Evolutionary conservation across 169 alveolate species (phyloP).

Genomic region (Babesia sp.): DNA sequence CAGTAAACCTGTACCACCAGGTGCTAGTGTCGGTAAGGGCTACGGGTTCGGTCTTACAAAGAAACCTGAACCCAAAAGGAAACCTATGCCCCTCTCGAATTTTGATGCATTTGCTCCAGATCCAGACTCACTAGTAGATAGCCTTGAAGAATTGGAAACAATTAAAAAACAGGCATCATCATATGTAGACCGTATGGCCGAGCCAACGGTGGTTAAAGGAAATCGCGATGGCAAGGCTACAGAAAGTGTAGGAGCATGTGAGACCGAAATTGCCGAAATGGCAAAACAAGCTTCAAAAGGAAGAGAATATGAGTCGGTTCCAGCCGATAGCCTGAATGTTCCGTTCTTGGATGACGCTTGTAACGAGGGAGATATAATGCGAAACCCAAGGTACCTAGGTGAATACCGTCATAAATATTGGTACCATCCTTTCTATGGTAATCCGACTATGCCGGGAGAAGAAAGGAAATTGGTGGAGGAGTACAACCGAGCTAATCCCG

Average conservation of each 20-base stretch:
- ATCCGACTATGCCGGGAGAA: slow-evolving; percentile 69
- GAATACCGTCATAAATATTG: slow-evolving; percentile 69
- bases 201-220: neutral
- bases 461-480: slow-evolving; percentile 62
- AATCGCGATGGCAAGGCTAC: neutral
- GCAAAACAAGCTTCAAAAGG: neutral
- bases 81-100: slow-evolving; percentile 44
- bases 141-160: neutral
- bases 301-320: neutral
- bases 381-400: slow-evolving; percentile 73
- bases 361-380: slow-evolving; percentile 75
- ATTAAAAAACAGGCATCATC: slow-evolving; percentile 7
- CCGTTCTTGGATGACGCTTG: slow-evolving; percentile 75
- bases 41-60: slow-evolving; percentile 54
- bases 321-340: slow-evolving; percentile 38
- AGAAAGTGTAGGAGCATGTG: neutral
- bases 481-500: slow-evolving; percentile 69
- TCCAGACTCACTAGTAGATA: neutral
- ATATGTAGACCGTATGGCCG: slow-evolving; percentile 2
- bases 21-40: slow-evolving; percentile 65
- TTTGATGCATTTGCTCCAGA: slow-evolving; percentile 33
- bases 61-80: slow-evolving; percentile 39
- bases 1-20: slow-evolving; percentile 61
- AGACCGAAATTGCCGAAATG: neutral
- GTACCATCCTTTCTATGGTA: slow-evolving; percentile 74